Conservation (phyloP, 805 yeast genomes). For the Wickerhamiella shivajii region DNA sequence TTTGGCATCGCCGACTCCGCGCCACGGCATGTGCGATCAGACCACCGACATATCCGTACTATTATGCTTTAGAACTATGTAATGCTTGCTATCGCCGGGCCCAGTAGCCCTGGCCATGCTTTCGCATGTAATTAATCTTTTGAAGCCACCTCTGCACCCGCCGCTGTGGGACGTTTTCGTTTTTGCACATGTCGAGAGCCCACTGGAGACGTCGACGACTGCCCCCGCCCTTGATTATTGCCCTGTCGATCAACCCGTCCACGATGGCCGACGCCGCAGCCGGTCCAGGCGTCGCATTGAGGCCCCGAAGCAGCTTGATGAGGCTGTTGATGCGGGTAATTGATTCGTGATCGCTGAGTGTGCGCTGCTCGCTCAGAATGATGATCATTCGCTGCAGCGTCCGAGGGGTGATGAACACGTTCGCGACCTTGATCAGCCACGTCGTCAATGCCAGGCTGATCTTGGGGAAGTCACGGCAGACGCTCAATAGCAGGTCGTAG, state of each 20-base stretch:
- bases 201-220: constrained; percentile 19
- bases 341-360: constrained; percentile 17
- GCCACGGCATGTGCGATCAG: no score
- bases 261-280: constrained; percentile 17
- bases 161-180: constrained; percentile 15
- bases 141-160: constrained; percentile 16
- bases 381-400: constrained; percentile 16
- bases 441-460: constrained; percentile 12
- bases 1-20: no score
- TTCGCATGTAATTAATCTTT: constrained; percentile 15
- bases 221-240: constrained; percentile 16
- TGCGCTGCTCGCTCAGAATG: constrained; percentile 13
- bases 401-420: constrained; percentile 11
- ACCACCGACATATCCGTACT: no score
- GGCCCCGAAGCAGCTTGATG: constrained; percentile 13
- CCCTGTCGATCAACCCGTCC: constrained; percentile 16
- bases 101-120: constrained; percentile 17
- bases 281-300: constrained; percentile 6
- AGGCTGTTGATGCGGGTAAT: constrained; percentile 15
- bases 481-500: constrained; percentile 12
- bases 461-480: constrained; percentile 17
- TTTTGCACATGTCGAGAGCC: constrained; percentile 20
- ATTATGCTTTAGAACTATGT: no score
- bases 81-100: no score
- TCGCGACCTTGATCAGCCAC: constrained; percentile 16